phyloP scores from a whole-genome alignment of 2,329 filamentous ascomycete species.

The Mollisiaceae sp. region DNA sequence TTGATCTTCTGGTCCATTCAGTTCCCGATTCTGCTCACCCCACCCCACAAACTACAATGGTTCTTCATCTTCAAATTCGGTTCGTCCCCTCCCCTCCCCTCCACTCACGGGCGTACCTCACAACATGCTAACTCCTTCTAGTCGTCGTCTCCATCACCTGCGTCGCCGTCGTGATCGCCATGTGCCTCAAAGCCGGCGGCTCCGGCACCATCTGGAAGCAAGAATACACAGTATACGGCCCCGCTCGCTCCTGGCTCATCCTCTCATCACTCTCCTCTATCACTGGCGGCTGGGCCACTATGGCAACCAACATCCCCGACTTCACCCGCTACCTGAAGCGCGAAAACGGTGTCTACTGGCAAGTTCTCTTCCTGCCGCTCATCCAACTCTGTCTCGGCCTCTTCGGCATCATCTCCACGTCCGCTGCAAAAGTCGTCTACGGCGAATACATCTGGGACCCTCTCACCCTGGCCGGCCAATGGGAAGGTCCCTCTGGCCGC shows the following conservation, averaged over 20 bases:
- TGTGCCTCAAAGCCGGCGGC: constrained; percentile 35
- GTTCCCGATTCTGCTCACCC: constrained; percentile 54
- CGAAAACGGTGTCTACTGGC: constrained; percentile 36
- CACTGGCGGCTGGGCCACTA: constrained; percentile 39
- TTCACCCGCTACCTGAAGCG: constrained; percentile 40
- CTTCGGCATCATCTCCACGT: constrained; percentile 41
- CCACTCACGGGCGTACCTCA: too few relatives aligned
- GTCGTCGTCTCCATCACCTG: constrained; percentile 33
- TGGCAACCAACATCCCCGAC: constrained; percentile 41
- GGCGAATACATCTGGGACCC: constrained; percentile 43
- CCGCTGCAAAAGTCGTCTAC: constrained; percentile 42
- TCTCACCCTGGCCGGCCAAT: constrained; percentile 32
- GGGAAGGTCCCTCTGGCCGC: constrained; percentile 37
- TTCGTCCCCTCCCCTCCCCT: constrained; percentile 12
- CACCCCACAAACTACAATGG: constrained; percentile 52
- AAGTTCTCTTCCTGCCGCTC: constrained; percentile 38
- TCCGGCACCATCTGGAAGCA: constrained; percentile 37
- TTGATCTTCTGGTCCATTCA: constrained; percentile 48
- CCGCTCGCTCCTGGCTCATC: constrained; percentile 36
- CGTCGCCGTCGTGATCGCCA: constrained; percentile 34
- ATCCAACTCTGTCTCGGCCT: constrained; percentile 37
- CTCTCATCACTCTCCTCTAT: constrained; percentile 37
- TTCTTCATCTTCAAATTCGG: constrained; percentile 57
- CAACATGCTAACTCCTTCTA: constrained; percentile 7
- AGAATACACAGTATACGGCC: constrained; percentile 31